phyloP scores from a whole-genome alignment of 495 filamentous ascomycete genomes.

The Neurospora africana region DNA sequence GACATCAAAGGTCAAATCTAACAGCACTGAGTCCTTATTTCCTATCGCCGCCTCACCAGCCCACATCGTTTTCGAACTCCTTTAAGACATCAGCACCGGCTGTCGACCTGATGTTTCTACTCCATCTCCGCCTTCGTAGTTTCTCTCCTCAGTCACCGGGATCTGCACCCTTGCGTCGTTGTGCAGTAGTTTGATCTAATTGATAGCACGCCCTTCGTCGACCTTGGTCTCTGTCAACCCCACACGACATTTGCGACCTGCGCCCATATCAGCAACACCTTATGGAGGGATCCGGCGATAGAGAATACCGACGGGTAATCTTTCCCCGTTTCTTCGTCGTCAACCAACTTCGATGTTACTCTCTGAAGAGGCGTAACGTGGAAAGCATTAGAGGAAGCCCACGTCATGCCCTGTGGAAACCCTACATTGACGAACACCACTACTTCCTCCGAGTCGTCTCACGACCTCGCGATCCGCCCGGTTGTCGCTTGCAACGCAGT shows the following conservation, averaged over 20 bases:
- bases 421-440: not conserved
- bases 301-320: not conserved
- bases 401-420: not conserved
- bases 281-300: not conserved
- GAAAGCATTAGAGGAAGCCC: not conserved
- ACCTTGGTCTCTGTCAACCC: not conserved
- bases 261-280: not conserved
- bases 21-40: conserved; percentile 15
- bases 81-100: not conserved
- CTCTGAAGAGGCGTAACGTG: not conserved
- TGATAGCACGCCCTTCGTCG: not conserved
- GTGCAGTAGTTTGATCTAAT: not conserved
- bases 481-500: not conserved
- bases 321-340: not conserved
- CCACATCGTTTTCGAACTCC: not conserved
- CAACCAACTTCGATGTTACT: not conserved
- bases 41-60: not conserved
- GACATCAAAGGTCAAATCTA: conserved; percentile 97
- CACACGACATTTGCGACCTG: not conserved
- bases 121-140: not conserved
- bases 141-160: not conserved
- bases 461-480: not conserved
- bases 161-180: not conserved
- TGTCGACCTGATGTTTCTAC: not conserved
- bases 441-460: not conserved